Evolutionary conservation across 1,284 basidiomycete species (phyloP).

Genomic region (Cutaneotrichosporon mucoides): DNA sequence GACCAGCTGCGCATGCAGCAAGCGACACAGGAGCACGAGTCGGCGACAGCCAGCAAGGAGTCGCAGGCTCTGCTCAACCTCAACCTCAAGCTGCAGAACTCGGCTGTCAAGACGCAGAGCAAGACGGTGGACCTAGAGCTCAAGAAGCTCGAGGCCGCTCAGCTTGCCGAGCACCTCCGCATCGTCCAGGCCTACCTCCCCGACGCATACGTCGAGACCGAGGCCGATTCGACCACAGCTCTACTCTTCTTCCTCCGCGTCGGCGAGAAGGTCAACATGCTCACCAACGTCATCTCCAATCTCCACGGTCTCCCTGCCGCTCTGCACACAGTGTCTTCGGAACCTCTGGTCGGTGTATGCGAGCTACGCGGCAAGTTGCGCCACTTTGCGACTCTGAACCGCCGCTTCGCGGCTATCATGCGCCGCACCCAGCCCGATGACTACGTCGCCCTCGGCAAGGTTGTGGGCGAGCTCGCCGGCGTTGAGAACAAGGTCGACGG

Average conservation of each 20-base stretch:
- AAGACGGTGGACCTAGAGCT: conserved; percentile 83
- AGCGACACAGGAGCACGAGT: conserved; percentile 74
- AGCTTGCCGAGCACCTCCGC: conserved; percentile 68
- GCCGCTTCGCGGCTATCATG: conserved; percentile 77
- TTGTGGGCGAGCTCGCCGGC: conserved; percentile 76
- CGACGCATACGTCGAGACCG: conserved; percentile 75
- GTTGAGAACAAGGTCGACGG: conserved; percentile 89
- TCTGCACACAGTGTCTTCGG: conserved; percentile 71
- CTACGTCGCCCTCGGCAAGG: conserved; percentile 76
- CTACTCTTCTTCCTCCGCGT: conserved; percentile 88
- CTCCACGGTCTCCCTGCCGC: conserved; percentile 76
- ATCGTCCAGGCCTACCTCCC: conserved; percentile 72
- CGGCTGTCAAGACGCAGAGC: conserved; percentile 81
- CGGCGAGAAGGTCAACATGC: conserved; percentile 75
- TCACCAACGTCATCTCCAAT: conserved; percentile 73
- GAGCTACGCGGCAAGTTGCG: conserved; percentile 82
- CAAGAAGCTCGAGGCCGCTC: conserved; percentile 72
- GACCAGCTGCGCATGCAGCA: conserved; percentile 75
- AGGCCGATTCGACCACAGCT: conserved; percentile 77
- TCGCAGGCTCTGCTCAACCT: conserved; percentile 79
- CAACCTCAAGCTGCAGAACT: conserved; percentile 85
- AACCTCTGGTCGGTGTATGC: conserved; percentile 78
- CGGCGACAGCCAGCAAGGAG: conserved; percentile 68
- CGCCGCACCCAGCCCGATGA: conserved; percentile 71
- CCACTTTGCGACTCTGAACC: conserved; percentile 72